Evolutionary conservation across 768 basidiomycete species (phyloP), one percentile per base, ranked within the genome.

Genomic region (Mycena albidolilacea): DNA sequence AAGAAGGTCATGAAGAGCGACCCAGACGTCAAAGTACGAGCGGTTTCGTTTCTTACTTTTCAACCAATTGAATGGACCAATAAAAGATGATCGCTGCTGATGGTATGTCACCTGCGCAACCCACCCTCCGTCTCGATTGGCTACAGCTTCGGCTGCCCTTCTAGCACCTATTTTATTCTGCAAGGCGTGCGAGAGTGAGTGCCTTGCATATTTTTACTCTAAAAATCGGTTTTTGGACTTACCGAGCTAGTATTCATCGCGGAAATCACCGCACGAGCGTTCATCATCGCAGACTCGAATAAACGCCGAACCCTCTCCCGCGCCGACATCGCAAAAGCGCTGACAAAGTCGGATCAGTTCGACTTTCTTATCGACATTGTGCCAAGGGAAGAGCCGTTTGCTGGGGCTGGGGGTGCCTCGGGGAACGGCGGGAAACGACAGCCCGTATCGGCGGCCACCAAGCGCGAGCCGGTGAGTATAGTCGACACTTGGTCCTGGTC

Each of bases 1-100:
- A 99, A 98, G 87, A 99, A 98, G 82, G 97, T 98, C 69, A 98
- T 98, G 95, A 98, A 99, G 87, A 97, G 94, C 81, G 96, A 97
- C 84, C 95, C 96, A 4, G 96, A 97, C 77, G 96, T 98, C 75
- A 97, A 97, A 90, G 96, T 97, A 80, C 79, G 90, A 79, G 57
- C 23, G 41, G 41, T 61, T 58, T 54, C 50, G 10, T 23, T 17
- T 11, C 35, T 17, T 30, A 35, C 44, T 46, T 44, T 43, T 54
- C 61, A 60, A 50, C 73, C 65, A 67, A 37, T 65, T 72, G 50
- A 65, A 69, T 23, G 10, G 67, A 61, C 43, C 63, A 12, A 64
- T 67, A 50, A 59, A 21, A 97, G 97, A 99, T 99, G 97, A 99
- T 99, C 77, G 96, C 97, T 65, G 96, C 96, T 70, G 97, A 99